phyloP scores from a whole-genome alignment of 179 eudicot genomes.

The Silene noctiflora region DNA sequence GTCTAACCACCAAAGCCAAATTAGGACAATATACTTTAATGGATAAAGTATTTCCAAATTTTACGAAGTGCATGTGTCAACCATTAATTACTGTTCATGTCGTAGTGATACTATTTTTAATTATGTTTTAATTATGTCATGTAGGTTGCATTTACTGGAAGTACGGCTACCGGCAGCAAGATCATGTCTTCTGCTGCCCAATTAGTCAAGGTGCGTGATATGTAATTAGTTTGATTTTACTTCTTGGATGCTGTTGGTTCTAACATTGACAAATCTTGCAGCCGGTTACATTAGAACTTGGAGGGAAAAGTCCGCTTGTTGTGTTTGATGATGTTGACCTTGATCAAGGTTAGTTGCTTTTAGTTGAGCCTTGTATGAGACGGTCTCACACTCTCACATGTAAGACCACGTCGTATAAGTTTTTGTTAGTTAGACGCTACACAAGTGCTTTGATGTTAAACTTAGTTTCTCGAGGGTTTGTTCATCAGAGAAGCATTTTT shows the following conservation, averaged over 20 bases:
- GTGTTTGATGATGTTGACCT: conserved; percentile 96
- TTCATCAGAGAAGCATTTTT: neutral
- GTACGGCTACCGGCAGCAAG: conserved; percentile 85
- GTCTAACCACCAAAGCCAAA: too few species aligned
- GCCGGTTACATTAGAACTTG: conserved; percentile 97
- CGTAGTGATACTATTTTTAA: neutral
- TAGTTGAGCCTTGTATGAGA: too few species aligned
- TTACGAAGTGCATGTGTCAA: too few species aligned
- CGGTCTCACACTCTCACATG: too few species aligned
- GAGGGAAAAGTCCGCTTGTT: conserved; percentile 96
- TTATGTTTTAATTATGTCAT: conserved; percentile 23
- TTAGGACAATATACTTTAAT: too few species aligned
- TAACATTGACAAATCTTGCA: conserved; percentile 36
- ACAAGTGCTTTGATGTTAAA: neutral
- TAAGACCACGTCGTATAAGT: too few species aligned
- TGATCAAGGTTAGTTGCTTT: conserved; percentile 64
- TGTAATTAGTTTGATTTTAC: neutral
- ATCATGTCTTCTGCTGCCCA: conserved; percentile 91
- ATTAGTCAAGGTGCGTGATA: conserved; percentile 63
- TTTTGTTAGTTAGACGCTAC: neutral
- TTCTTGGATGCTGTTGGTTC: conserved; percentile 13
- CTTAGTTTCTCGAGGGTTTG: neutral
- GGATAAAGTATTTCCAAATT: too few species aligned
- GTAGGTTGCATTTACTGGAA: conserved; percentile 97
- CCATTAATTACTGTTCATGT: neutral